phyloP scores from a whole-genome alignment of 1,284 basidiomycete species.

The Ustilago vetiveriae region DNA sequence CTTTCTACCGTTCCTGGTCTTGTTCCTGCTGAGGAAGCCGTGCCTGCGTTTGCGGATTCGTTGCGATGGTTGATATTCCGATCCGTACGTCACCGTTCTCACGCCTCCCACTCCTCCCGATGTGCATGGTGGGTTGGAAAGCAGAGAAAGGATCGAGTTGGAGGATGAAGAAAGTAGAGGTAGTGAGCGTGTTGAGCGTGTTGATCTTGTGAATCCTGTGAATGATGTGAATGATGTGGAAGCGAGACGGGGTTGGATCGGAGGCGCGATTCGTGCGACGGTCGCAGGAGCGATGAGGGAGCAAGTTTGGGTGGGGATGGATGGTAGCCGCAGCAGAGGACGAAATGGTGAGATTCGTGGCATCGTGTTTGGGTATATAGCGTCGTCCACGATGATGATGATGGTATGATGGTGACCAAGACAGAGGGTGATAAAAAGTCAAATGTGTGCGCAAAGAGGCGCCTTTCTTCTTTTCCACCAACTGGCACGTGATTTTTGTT shows the following conservation, averaged over 20 bases:
- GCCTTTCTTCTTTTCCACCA: too few species aligned
- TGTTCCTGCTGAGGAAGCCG: conserved; percentile 80
- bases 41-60: conserved; percentile 86
- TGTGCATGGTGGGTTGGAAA: too few species aligned
- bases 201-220: too few species aligned
- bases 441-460: too few species aligned
- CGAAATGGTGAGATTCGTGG: conserved; percentile 30
- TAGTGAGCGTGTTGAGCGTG: not conserved
- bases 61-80: conserved; percentile 88
- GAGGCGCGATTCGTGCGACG: not conserved
- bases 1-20: conserved; percentile 74
- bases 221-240: too few species aligned
- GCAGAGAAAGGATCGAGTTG: not conserved
- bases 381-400: not conserved
- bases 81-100: conserved; percentile 70
- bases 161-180: not conserved
- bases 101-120: not conserved
- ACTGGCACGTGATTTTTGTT: too few species aligned
- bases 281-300: conserved; percentile 6
- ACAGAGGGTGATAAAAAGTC: too few species aligned
- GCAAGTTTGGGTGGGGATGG: conserved; percentile 1
- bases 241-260: too few species aligned
- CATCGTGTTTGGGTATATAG: conserved; percentile 4
- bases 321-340: conserved; percentile 8
- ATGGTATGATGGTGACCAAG: not conserved